These are phyloP conservation scores for Yamadazyma diospyri DNA, from an alignment of 1,139 yeast genomes.

Conservation along the genomic window DNA sequence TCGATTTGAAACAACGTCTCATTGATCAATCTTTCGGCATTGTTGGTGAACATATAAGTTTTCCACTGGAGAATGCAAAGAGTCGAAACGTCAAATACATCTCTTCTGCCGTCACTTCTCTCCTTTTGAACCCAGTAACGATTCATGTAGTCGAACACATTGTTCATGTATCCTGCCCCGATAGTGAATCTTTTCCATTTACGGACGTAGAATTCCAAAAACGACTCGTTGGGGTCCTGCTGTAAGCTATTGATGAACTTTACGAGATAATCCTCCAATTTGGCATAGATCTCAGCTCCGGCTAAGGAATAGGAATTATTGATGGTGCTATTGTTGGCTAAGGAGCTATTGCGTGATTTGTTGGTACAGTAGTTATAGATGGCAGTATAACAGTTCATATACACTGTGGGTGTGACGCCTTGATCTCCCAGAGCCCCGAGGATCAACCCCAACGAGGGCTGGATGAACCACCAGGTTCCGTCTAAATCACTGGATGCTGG, in stretches of 20 bases:
- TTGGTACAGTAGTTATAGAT: conserved; percentile 93
- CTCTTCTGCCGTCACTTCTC: conserved; percentile 90
- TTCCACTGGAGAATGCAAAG: conserved; percentile 88
- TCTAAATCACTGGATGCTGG: conserved; percentile 49
- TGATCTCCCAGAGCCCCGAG: conserved; percentile 64
- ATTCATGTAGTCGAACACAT: conserved; percentile 92
- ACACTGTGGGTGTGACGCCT: conserved; percentile 68
- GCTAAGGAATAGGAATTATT: conserved; percentile 51
- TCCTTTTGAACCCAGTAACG: conserved; percentile 98
- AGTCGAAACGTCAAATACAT: conserved; percentile 87
- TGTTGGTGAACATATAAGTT: conserved; percentile 68
- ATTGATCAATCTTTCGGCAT: conserved; percentile 55
- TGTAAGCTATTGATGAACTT: conserved; percentile 54
- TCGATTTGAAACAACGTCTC: conserved; percentile 78
- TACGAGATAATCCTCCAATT: conserved; percentile 63
- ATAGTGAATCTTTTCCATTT: conserved; percentile 87
- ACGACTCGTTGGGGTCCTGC: conserved; percentile 56
- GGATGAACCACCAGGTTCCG: conserved; percentile 74
- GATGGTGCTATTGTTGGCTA: conserved; percentile 14
- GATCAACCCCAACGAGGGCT: conserved; percentile 69
- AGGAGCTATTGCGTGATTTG: conserved; percentile 48
- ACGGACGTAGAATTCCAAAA: conserved; percentile 79
- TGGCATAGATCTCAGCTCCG: conserved; percentile 85
- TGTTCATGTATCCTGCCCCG: conserved; percentile 90
- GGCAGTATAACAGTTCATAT: conserved; percentile 75